These are phyloP conservation scores for Phytophthora aleatoria DNA, from an alignment of 352 stramenopile species.

Conservation along the genomic window DNA sequence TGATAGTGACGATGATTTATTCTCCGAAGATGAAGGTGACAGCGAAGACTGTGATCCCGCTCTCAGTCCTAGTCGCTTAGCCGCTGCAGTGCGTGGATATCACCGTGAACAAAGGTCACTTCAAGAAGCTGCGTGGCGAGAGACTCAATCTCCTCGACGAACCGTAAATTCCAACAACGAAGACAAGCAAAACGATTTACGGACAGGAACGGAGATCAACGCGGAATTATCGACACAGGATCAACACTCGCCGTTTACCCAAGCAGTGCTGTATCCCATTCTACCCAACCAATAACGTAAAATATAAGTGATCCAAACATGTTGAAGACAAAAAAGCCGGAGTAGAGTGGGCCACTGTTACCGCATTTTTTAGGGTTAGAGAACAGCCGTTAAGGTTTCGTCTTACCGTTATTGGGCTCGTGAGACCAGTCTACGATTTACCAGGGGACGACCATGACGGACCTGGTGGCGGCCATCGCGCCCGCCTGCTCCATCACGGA, in stretches of 20 bases:
- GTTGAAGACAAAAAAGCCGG: constrained; percentile 23
- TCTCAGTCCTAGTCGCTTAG: constrained; percentile 24
- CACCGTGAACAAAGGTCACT: constrained; percentile 18
- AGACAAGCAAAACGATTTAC: constrained; percentile 43
- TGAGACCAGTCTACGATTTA: constrained; percentile 13
- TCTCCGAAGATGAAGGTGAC: constrained; percentile 21
- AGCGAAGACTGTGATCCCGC: constrained; percentile 5
- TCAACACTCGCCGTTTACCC: constrained; percentile 48
- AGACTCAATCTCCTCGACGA: background rate
- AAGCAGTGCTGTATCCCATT: constrained; percentile 67
- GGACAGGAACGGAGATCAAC: constrained; percentile 6
- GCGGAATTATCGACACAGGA: constrained; percentile 33
- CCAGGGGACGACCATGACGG: constrained; percentile 1
- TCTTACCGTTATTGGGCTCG: no score
- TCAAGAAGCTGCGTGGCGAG: constrained; percentile 3
- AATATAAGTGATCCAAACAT: background rate
- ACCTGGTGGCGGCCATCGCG: constrained; percentile 10
- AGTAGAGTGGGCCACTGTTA: background rate
- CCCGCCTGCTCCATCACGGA: constrained; percentile 66
- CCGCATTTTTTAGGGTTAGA: constrained; percentile 8
- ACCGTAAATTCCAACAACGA: constrained; percentile 11
- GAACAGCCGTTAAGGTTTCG: constrained; percentile 14
- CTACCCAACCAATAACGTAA: constrained; percentile 37
- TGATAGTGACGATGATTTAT: constrained; percentile 4
- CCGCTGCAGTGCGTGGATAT: constrained; percentile 26